Percentiles rank a stretch among this genome's conserved stretches.
phyloP scores from a whole-genome alignment of 768 basidiomycete species.

The Pulveroboletus sp. region DNA sequence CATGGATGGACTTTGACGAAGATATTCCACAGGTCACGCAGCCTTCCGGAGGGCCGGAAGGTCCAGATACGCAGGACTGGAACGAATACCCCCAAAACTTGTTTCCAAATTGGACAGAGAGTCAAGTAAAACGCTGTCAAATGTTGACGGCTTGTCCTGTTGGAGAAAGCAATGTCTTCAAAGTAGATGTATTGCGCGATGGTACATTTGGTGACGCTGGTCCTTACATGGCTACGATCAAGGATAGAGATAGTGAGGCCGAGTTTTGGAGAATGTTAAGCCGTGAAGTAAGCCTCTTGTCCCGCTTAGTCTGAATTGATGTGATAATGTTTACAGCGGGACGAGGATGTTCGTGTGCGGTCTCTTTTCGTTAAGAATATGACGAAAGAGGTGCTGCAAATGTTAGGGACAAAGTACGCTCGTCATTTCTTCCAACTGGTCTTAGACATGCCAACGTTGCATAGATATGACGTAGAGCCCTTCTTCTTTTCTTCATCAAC shows the following conservation, averaged over 20 bases:
- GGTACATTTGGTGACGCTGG: slow-evolving; percentile 8
- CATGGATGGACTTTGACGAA: slow-evolving; percentile 39
- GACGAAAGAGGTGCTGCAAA: slow-evolving; percentile 49
- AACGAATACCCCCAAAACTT: slow-evolving; percentile 27
- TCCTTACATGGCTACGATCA: not conserved
- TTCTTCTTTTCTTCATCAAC: slow-evolving; percentile 64
- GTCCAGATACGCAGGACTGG: slow-evolving; percentile 12
- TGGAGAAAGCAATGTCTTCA: slow-evolving; percentile 17
- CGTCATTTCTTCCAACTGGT: not conserved
- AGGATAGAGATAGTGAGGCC: slow-evolving; percentile 13
- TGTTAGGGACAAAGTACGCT: slow-evolving; percentile 53
- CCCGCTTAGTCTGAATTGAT: not conserved
- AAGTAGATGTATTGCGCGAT: slow-evolving; percentile 20
- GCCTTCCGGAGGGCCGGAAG: not conserved
- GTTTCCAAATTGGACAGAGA: slow-evolving; percentile 33
- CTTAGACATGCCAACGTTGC: not conserved
- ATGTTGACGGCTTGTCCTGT: slow-evolving; percentile 25
- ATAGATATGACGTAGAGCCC: slow-evolving; percentile 54
- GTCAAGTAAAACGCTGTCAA: slow-evolving; percentile 28
- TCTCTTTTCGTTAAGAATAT: slow-evolving; percentile 51
- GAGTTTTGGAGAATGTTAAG: slow-evolving; percentile 36
- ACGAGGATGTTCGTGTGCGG: slow-evolving; percentile 39
- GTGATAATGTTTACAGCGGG: slow-evolving; percentile 21
- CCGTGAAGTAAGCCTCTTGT: slow-evolving; percentile 31
- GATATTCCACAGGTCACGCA: slow-evolving; percentile 11